Percentiles rank a stretch among this genome's conserved stretches.
phyloP scores from a whole-genome alignment of 2,329 filamentous ascomycete species.

The Verticillium zaregamsianum region DNA sequence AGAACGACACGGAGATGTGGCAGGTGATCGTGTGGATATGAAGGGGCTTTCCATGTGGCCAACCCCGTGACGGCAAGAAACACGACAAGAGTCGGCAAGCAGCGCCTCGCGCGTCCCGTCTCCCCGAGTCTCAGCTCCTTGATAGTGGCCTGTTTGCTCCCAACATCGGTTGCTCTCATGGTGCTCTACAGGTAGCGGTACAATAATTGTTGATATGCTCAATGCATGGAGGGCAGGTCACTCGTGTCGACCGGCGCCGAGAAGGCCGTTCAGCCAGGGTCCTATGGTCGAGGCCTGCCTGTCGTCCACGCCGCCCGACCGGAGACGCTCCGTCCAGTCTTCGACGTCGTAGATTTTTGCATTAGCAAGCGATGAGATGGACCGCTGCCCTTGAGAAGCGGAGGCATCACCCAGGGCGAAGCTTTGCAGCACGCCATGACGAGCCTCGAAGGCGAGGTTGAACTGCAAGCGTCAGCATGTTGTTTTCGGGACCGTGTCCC shows the following conservation, averaged over 20 bases:
- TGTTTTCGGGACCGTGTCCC: no score
- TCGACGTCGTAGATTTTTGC: conserved; percentile 9
- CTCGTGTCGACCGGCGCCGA: background rate
- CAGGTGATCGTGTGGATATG: background rate
- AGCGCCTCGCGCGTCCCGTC: background rate
- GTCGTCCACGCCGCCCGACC: background rate
- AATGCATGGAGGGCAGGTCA: background rate
- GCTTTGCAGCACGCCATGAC: conserved; percentile 30
- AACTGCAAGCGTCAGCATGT: conserved; percentile 1
- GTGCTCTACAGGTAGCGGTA: background rate
- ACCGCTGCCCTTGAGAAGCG: background rate
- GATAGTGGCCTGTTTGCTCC: background rate
- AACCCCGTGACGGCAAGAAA: background rate
- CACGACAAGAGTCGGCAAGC: background rate
- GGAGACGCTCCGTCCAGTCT: conserved; percentile 10
- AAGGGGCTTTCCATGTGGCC: background rate
- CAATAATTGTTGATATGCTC: background rate
- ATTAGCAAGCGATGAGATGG: conserved; percentile 4
- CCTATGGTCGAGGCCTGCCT: conserved; percentile 7
- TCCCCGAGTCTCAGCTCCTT: background rate
- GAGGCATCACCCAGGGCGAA: conserved; percentile 18
- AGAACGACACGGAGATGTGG: background rate
- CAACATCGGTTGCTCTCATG: background rate
- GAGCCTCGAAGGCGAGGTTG: conserved; percentile 29
- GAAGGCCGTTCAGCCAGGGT: conserved; percentile 8